Evolutionary conservation across 306 rosid species (phyloP), one percentile per base, ranked within the genome.

Genomic region (Prinsepia uniflora): DNA sequence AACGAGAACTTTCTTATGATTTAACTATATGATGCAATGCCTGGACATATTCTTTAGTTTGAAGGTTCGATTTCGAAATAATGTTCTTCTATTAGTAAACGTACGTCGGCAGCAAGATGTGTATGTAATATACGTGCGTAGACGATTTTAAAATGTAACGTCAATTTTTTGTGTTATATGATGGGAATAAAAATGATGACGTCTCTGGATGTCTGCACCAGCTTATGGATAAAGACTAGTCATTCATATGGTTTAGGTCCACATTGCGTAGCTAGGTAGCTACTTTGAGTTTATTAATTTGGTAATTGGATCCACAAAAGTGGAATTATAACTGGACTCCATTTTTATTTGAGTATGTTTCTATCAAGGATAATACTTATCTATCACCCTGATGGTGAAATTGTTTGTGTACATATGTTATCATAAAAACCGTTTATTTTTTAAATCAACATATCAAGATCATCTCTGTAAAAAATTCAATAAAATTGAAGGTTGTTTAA

Each of bases 21-120:
- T 76, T 76, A 67, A 81, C 76, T 76, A 48, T 56, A 71, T 82
- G 79, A 80, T 79, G 72, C 24, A 61, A 65, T 30, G 46, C 70
- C 46, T 47, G 12, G 46, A 11, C 19, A 17, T 61, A 20, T 55
- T 19, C 30, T 57, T 57, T 20, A n/a, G 58, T 53, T 53, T 53
- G 30, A 53, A 18, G 18, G 18, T 18, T 53, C 18, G 30, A 53
- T 53, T 54, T 54, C 34, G 7, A 12, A 20, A 54, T 54, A 19
- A 7, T 19, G 60, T 19, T 19, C 34, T 50, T 50, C n/a, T 50
- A 50, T 19, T 50, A 15, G 10, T 30, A 30, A 30, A 30, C 36
- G 36, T 30, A 30, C 36, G 36, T 30, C 36, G 36, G 36, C 36
- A 30, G 36, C 36, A 30, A 1, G 36, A 30, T 30, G 36, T 30